Base-by-base conservation (phyloP, 2,329 filamentous ascomycete genomes). In the Hypocreales sp. region DNA sequence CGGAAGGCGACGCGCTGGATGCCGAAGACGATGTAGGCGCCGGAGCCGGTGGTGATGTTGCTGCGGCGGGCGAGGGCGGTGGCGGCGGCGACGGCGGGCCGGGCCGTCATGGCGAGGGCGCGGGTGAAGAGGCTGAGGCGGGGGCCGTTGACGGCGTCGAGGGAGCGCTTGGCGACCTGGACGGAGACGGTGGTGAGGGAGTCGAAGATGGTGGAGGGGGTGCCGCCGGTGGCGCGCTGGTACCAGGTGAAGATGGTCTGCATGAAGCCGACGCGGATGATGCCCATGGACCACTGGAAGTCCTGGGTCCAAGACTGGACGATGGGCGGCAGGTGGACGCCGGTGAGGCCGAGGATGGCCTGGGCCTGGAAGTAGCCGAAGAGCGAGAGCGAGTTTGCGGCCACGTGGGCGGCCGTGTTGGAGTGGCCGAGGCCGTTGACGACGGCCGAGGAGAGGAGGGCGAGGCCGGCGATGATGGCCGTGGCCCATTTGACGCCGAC, bases 241-340 rank as follows among this genome's bases (percentile, higher is more conserved):
- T 94, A 95, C 87, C 87, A 95, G 20, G 84, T 92, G 35, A 82
- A 81, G 45, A 93, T 80, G 25, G 63, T 64, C 58, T 95, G 83
- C 57, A 94, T 69, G 51, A 92, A 94, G n/a, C 62, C 64, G 22
- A 94, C 66, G 27, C 71, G 70, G 43, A 95, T 92, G 42, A 95
- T 84, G 41, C 87, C 87, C 82, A 95, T 90, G 45, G 79, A 92
- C 87, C 87, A 95, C 48, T 92, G 80, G 58, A 95, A 94, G 56
- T 94, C 87, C 56, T 94, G 86, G 2, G 86, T 93, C 87, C 87
- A 95, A 0, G 86, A 69, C 44, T 80, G 68, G 29, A 92, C 87
- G 34, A 93, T 80, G 0, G 87, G 87, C 8, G 87, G 87, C 29
- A 93, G 67, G 24, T 66, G 63, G 10, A 94, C 77, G 13, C 78